Base-by-base conservation (phyloP, 805 yeast species). In the Soucietia sequanensis region DNA sequence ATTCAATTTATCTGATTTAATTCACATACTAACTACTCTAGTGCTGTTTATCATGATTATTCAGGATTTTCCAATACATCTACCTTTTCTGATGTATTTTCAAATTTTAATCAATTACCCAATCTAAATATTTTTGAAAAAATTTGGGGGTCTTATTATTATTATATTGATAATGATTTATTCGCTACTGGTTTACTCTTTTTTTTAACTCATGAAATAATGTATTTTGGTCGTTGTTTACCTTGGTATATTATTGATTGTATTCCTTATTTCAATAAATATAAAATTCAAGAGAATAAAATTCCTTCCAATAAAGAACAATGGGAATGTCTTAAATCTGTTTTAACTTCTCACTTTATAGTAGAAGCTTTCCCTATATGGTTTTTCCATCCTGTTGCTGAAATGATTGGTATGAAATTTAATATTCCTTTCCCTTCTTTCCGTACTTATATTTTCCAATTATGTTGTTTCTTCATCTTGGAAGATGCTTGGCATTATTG, bases 401-500 rank as follows among this genome's bases (percentile, higher is more conserved):
- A 66, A 41, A 58, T 56, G 17, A 54, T 76, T 37, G 76, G 76
- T 22, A 74, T 76, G 35, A 58, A 67, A 10, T 70, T 70, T 21
- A 58, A 62, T 14, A 78, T 76, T 17, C 82, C 82, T 10, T 76
- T 76, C 60, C 81, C 82, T 6, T 41, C 68, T 1, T 50, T 60
- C 37, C 48, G 51, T 6, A 62, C 62, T 17, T 70, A 76, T 67
- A 38, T 52, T 6, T 37, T 58, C 10, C 78, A 76, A 47, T 64
- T 76, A 53, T 60, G 65, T 10, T 44, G 74, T 4, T 76, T 76
- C 49, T 76, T 76, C 43, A 61, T 75, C 15, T 61, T 70, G 33
- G 82, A 76, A 49, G 82, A 76, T 47, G 57, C 65, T 39, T 76
- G 82, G 82, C 82, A 76, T 49, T 76, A 76, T 52, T 72, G 78